A percentile compares a stretch with the other conserved stretches of the same genome.
phyloP scores from a whole-genome alignment of 2,329 filamentous ascomycete species.

The Ophiocordyceps camponoti-leonardi region DNA sequence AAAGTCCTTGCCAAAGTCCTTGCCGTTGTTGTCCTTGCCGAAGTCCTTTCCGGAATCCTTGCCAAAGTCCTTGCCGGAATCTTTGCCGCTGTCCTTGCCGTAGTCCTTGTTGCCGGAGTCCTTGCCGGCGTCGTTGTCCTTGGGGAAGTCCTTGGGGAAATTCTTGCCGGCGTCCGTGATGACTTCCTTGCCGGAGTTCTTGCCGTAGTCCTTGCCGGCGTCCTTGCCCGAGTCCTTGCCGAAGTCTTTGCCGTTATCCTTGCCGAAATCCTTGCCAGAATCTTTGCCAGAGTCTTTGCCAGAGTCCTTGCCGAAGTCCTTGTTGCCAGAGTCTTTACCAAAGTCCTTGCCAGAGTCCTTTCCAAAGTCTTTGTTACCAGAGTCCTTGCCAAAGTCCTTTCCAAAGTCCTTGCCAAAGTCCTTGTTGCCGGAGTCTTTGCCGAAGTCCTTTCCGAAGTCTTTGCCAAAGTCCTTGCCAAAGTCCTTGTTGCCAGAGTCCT shows the following conservation, averaged over 20 bases:
- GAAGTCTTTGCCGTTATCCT: not conserved
- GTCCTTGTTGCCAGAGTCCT: not conserved
- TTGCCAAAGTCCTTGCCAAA: not conserved
- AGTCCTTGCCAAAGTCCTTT: not conserved
- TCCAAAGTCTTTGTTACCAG: not conserved
- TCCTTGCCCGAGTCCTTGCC: not conserved
- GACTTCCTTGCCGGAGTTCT: not conserved
- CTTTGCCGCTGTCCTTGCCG: no score
- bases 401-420: not conserved
- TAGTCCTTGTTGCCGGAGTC: no score
- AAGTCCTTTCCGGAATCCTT: no score
- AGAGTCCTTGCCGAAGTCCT: not conserved
- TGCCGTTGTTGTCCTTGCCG: not conserved
- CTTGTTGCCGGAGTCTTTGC: not conserved
- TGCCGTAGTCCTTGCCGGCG: not conserved
- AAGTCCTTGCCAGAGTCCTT: not conserved
- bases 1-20: not conserved
- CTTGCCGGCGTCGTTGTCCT: no score
- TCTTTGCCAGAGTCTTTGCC: not conserved
- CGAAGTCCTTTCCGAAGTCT: not conserved
- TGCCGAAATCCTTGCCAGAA: not conserved
- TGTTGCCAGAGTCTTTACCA: not conserved
- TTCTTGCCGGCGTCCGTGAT: not conserved
- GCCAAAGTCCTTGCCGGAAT: no score
- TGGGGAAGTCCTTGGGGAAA: no score